phyloP scores from a whole-genome alignment of 176 grass and related monocot genomes.

The Oryza longistaminata region DNA sequence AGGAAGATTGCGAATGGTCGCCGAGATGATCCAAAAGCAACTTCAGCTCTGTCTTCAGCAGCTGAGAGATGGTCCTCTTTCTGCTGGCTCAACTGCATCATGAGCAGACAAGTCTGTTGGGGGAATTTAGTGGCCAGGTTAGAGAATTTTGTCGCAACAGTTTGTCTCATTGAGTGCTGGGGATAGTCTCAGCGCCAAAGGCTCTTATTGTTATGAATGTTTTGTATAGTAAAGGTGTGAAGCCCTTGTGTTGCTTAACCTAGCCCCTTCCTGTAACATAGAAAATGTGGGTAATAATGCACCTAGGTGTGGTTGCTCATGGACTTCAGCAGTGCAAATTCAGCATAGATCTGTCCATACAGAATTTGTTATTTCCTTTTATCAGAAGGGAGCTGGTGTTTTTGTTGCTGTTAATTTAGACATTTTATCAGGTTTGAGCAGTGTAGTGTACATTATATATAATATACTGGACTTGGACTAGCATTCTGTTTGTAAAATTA shows the following conservation, averaged over 20 bases:
- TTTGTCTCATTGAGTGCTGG: neutral
- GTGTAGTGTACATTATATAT: conserved; percentile 45
- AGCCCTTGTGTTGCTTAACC: conserved; percentile 19
- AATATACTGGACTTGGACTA: neutral
- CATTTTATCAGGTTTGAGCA: neutral
- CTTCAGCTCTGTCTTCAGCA: conserved; percentile 74
- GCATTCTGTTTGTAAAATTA: conserved; percentile 31
- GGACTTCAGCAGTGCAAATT: neutral
- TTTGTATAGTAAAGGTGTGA: conserved; percentile 53
- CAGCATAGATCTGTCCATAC: neutral
- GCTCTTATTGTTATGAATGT: conserved; percentile 30
- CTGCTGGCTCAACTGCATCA: conserved; percentile 67
- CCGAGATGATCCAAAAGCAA: conserved; percentile 84
- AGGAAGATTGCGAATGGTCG: conserved; percentile 85
- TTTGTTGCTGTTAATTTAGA: neutral
- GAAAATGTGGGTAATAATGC: conserved; percentile 14
- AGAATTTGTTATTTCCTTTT: neutral
- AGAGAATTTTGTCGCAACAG: conserved; percentile 29
- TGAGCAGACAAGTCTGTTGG: conserved; percentile 36
- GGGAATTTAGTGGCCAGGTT: neutral
- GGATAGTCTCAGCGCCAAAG: neutral
- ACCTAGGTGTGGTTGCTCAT: conserved; percentile 10
- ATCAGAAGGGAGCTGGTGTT: neutral
- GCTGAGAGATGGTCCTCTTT: conserved; percentile 77
- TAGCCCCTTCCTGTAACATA: conserved; percentile 23